phyloP scores from a whole-genome alignment of 305 asterid genomes.

The Rubia occidens region DNA sequence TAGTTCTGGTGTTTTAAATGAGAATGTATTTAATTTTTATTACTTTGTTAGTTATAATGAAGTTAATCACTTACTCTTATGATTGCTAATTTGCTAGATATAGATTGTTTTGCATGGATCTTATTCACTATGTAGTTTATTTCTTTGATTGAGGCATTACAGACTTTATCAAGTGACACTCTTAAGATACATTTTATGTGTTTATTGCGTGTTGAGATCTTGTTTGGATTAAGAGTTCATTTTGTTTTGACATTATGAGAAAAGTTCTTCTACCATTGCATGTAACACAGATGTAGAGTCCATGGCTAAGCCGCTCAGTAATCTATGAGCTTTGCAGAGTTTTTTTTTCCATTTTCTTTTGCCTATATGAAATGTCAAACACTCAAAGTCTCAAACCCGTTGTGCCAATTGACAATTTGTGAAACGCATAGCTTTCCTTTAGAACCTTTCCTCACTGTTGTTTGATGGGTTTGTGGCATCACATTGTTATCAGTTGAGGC shows the following conservation, averaged over 20 bases:
- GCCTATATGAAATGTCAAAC: not conserved
- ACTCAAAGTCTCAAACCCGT: not conserved
- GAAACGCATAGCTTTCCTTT: not conserved
- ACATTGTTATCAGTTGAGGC: not conserved
- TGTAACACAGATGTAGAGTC: not conserved
- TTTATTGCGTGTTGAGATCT: not conserved
- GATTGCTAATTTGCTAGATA: not conserved
- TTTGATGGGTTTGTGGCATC: not conserved
- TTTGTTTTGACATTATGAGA: not conserved
- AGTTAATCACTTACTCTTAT: not conserved
- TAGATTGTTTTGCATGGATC: not conserved
- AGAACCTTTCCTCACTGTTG: not conserved
- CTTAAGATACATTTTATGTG: not conserved
- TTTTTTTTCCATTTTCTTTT: not conserved
- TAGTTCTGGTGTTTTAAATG: not conserved
- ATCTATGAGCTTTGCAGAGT: not conserved
- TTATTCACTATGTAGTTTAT: not conserved
- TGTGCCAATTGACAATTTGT: not conserved
- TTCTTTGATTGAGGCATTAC: not conserved
- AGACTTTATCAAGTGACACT: not conserved
- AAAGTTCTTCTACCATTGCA: not conserved
- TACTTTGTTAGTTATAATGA: not conserved
- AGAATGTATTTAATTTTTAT: conserved; percentile 2
- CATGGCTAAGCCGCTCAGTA: too few relatives aligned
- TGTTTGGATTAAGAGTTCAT: not conserved